These are phyloP conservation scores for Moesziomyces antarcticus DNA, from an alignment of 1,284 basidiomycete genomes.

Conservation along the genomic window DNA sequence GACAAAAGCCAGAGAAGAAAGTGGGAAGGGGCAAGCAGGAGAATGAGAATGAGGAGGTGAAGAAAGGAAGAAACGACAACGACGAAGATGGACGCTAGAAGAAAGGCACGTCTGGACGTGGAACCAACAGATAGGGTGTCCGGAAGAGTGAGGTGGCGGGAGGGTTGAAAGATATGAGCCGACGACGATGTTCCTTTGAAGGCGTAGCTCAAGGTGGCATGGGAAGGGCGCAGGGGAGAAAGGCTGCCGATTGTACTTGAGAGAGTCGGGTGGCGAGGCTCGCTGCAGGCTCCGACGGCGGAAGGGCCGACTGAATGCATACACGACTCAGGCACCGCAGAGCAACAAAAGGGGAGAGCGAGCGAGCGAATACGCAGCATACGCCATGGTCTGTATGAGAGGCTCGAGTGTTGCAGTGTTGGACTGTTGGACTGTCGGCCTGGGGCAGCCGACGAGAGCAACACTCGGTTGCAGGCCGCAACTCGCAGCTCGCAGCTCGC, in stretches of 20 bases:
- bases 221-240: conserved; percentile 5
- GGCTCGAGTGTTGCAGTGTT: no score
- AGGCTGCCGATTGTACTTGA: conserved; percentile 20
- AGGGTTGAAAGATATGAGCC: conserved; percentile 1
- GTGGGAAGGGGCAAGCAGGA: not conserved
- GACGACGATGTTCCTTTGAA: no score
- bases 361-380: not conserved
- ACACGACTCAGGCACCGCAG: conserved; percentile 20
- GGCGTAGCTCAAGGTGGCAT: not conserved
- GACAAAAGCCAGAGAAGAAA: no score
- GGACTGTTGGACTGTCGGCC: no score
- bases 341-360: not conserved
- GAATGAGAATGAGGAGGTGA: not conserved
- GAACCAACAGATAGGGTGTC: conserved; percentile 14
- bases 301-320: conserved; percentile 2
- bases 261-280: no score
- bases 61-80: not conserved
- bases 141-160: not conserved
- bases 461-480: no score
- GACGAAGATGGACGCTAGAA: conserved; percentile 1
- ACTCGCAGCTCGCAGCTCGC: no score
- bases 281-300: not conserved
- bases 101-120: conserved; percentile 4
- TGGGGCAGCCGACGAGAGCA: no score
- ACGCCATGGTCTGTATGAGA: no score